Base-by-base conservation (phyloP, 139 green algal species). In the Asterochloris sp. region DNA sequence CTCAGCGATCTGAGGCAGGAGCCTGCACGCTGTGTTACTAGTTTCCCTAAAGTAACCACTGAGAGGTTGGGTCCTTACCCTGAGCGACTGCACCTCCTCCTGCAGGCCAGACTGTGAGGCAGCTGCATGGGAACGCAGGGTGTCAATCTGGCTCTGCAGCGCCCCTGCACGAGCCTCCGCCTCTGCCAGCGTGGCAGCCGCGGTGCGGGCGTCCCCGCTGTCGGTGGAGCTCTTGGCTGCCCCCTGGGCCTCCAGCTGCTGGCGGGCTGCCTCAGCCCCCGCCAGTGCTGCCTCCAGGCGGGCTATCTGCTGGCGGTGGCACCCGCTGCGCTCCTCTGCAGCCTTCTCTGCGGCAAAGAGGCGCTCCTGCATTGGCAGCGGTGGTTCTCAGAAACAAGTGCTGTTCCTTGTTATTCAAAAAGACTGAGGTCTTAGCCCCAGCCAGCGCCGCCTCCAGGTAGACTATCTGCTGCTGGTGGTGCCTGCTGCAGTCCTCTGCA, bases 111-210 rank as follows among this genome's bases (percentile, higher is more conserved):
- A 63, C 61, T 71, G 81, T 4, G 64, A 63, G 23, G 82, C 82
- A 47, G 62, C 26, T 23, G 62, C 62, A 17, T 76, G 64, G 11
- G 63, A 28, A 11, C 82, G 38, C 12, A 77, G 15, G n/a, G 63
- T 85, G 82, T 77, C 63, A 21, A 77, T 64, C 82, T 81, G 82
- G 38, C 69, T 26, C 61, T 85, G 82, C 64, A 77, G 38, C 12
- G 75, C 69, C 2, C 10, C 26, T 29, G 63, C 63, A 1, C 74
- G 69, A 9, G 82, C 82, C 11, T 85, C 82, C 12, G 74, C 82
- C 14, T 85, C 82, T 28, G 82, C 82, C 13, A 73, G 66, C 14
- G 62, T 62, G 16, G 75, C 64, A 38, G 81, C 38, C 23, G 77
- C 77, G 10, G 77, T 62, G 13, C 61, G 62, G 24, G 68, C 24